Evolutionary conservation across 352 stramenopile genomes (phyloP), one percentile per base, ranked within the genome.

Genomic region (Plasmopara viticola): DNA sequence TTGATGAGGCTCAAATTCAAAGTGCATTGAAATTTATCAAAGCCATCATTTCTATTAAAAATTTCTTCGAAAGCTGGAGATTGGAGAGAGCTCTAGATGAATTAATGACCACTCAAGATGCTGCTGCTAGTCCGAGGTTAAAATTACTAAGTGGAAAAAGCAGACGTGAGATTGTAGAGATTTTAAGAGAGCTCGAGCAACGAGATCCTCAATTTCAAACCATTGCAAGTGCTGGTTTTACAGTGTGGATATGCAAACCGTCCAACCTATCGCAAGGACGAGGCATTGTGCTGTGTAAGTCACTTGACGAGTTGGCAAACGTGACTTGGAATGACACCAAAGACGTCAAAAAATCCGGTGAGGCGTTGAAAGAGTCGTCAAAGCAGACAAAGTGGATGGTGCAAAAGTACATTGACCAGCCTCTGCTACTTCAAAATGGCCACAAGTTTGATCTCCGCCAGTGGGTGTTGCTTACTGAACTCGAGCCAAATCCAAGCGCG

Each of bases 401-500:
- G 10, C 86, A 95, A 55, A 91, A 94, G 58, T 95, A 95, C 50
- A 70, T 95, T 13, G 84, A 95, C 49, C 69, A 72, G 8, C 86
- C 84, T 20, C 53, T 94, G 30, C 51, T 88, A 18, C 45, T 87
- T 6, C 70, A 74, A 38, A 45, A 58, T 29, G 65, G 62, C 0
- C 70, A 68, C 42, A 95, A 94, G 57, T 94, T 95, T 62, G 86
- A 95, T 56, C 74, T 94, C 42, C 74, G 84, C 5, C 86, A 94
- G 62, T 95, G 86, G 85, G 76, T 92, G 17, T 58, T 95, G 9
- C 60, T 95, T 56, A 85, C 76, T 7, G 72, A 64, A 8, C 60
- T 86, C 9, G 51, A 72, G 28, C 83, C 85, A 6, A 42, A 62
- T 12, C 51, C 86, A 15, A 55, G 56, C 0, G 68, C 66, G 18